Percentiles rank a stretch among this genome's conserved stretches.
Conservation (phyloP, 1,139 yeast genomes). For the Saccharomyces hybrid region DNA sequence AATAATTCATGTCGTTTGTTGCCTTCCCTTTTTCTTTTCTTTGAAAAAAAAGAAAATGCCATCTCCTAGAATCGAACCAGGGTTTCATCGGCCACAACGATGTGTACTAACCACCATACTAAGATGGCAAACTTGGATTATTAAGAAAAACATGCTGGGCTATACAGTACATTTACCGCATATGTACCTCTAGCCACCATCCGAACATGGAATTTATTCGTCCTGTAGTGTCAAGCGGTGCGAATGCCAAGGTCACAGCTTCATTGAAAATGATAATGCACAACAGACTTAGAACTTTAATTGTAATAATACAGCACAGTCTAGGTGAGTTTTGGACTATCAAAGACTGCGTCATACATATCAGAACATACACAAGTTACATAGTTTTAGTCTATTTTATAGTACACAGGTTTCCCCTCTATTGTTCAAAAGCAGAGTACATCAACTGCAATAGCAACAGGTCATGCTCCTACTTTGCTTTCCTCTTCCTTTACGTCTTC, state of each 20-base stretch:
- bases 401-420: neutral
- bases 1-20: no score
- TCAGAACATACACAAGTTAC: neutral
- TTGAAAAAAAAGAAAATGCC: conserved; percentile 16
- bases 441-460: neutral
- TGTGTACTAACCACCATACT: conserved; percentile 6
- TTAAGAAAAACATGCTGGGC: no score
- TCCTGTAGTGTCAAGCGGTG: no score
- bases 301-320: neutral
- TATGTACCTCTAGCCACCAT: no score
- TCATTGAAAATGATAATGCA: no score
- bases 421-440: neutral
- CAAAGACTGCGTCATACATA: neutral
- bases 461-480: neutral
- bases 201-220: no score
- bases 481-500: neutral
- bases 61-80: conserved; percentile 5
- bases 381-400: neutral
- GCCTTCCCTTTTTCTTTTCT: conserved; percentile 14
- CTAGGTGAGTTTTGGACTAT: neutral
- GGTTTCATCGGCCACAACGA: conserved; percentile 5
- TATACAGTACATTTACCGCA: no score
- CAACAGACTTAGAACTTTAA: no score
- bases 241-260: no score
- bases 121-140: conserved; percentile 2